These are phyloP conservation scores for Termitomyces sp. DNA, from an alignment of 768 basidiomycete species.

Conservation along the genomic window DNA sequence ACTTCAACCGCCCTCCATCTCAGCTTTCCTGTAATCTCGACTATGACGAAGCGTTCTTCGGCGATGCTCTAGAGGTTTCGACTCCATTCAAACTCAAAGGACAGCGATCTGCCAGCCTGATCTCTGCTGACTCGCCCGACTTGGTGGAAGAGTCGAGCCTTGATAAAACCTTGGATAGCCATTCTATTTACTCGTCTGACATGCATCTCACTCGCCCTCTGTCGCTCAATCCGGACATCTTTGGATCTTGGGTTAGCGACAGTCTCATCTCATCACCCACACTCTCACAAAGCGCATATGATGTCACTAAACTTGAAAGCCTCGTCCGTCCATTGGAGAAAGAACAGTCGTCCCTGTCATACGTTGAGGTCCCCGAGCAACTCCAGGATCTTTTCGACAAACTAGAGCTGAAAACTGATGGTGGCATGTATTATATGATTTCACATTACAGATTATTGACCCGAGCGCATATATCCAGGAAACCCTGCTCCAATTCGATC, in stretches of 20 bases:
- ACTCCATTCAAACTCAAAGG: constrained; percentile 23
- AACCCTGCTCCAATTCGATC: constrained; percentile 6
- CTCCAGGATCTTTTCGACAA: constrained; percentile 17
- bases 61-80: constrained; percentile 23
- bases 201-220: constrained; percentile 2
- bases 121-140: constrained; percentile 1
- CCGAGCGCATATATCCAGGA: constrained; percentile 1
- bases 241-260: constrained; percentile 35
- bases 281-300: constrained; percentile 15
- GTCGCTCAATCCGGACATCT: constrained; percentile 2
- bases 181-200: background rate
- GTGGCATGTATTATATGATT: constrained; percentile 3
- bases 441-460: background rate
- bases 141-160: background rate
- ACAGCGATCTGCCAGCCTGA: background rate
- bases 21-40: constrained; percentile 25
- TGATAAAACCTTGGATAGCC: background rate
- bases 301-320: background rate
- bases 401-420: constrained; percentile 13
- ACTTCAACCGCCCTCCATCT: constrained; percentile 41
- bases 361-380: background rate
- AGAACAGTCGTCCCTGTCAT: background rate
- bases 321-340: background rate
- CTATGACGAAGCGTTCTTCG: constrained; percentile 18
- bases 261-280: constrained; percentile 43